These are phyloP conservation scores for Raphanus hybrid DNA, from an alignment of 441 rosid genomes.

Conservation along the genomic window DNA sequence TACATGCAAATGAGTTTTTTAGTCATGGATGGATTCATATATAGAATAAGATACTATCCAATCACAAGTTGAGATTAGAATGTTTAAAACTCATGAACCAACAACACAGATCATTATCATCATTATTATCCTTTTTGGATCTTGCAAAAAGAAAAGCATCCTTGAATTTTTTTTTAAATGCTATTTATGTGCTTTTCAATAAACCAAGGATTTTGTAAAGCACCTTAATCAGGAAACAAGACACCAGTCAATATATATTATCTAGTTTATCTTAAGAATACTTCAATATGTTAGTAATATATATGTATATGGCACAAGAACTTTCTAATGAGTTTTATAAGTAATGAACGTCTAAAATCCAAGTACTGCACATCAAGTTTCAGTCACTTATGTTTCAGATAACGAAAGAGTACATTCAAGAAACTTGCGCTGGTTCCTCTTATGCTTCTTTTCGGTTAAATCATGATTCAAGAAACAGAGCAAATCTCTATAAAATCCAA, in stretches of 20 bases:
- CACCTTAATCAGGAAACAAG: slow-evolving; percentile 13
- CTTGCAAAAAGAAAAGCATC: slow-evolving; percentile 18
- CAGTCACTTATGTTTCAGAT: slow-evolving; percentile 5
- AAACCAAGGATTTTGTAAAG: slow-evolving; percentile 4
- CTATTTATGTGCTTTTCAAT: slow-evolving; percentile 7
- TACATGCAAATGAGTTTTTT: slow-evolving; percentile 16
- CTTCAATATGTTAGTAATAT: not conserved
- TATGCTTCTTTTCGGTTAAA: not conserved
- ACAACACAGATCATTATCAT: slow-evolving; percentile 25
- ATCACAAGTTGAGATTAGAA: slow-evolving; percentile 13
- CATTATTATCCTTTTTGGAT: slow-evolving; percentile 10
- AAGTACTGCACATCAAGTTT: not conserved
- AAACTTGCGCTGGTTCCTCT: slow-evolving; percentile 4
- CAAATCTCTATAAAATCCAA: not conserved
- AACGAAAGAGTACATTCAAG: not conserved
- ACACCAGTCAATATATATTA: not conserved
- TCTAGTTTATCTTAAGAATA: not conserved
- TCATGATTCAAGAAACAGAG: slow-evolving; percentile 5
- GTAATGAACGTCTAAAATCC: not conserved
- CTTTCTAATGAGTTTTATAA: not conserved
- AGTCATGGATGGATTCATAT: slow-evolving; percentile 13
- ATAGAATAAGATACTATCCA: slow-evolving; percentile 1
- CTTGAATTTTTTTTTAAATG: not conserved
- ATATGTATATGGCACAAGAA: slow-evolving; percentile 4
- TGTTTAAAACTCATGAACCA: slow-evolving; percentile 10